phyloP scores from a whole-genome alignment of 345 rosid genomes.

The Hevea brasiliensis region DNA sequence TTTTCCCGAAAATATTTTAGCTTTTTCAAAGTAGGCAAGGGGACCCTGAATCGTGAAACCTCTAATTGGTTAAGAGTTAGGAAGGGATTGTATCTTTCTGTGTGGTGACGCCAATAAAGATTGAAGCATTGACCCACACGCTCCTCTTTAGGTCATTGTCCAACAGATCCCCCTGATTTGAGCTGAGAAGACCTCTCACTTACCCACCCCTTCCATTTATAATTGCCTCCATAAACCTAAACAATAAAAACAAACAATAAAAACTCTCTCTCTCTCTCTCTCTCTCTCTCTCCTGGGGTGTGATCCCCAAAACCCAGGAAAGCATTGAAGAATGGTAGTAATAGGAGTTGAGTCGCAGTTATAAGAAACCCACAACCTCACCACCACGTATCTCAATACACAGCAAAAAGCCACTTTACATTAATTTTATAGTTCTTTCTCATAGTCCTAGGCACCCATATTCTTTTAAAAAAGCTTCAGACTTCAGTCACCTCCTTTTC shows the following conservation, averaged over 20 bases:
- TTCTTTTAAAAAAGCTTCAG: not conserved
- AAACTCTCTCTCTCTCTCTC: not conserved
- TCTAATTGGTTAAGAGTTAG: too few species aligned
- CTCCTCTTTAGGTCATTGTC: constrained; percentile 22
- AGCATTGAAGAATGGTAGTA: constrained; percentile 25
- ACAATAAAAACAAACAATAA: not conserved
- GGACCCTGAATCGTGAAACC: too few species aligned
- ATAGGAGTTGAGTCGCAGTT: constrained; percentile 22
- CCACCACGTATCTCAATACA: constrained; percentile 21
- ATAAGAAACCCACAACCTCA: not conserved
- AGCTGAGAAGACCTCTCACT: constrained; percentile 26
- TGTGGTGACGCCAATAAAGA: not conserved
- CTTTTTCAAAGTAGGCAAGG: too few species aligned
- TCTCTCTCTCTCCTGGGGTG: not conserved
- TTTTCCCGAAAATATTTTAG: too few species aligned
- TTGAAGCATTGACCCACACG: constrained; percentile 25
- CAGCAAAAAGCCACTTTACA: too few species aligned
- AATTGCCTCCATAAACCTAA: constrained; percentile 3
- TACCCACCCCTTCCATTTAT: not conserved
- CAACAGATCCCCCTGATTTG: constrained; percentile 17
- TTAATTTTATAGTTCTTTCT: too few species aligned
- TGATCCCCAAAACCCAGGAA: constrained; percentile 36
- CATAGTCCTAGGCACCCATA: not conserved
- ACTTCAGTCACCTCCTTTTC: too few species aligned
- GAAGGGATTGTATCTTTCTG: too few species aligned